Base-by-base conservation (phyloP, 768 basidiomycete genomes). In the Pulveroboletus sp. region DNA sequence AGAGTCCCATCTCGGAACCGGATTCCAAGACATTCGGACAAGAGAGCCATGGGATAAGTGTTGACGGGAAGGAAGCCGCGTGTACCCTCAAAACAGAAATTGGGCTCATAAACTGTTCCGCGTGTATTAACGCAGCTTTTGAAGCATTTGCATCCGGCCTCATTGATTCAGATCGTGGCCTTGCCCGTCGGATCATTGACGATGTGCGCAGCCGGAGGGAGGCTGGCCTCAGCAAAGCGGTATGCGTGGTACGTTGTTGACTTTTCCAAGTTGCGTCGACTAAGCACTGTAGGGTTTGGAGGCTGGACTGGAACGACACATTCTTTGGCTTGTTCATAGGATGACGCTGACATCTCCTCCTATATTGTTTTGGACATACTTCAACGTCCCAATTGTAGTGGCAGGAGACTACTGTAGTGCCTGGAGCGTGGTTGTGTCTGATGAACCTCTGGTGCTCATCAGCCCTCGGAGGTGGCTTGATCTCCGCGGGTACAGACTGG, bases 381-480 rank as follows among this genome's bases (percentile, higher is more conserved):
- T 85, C 56, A 65, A 68, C 45, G n/a, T 69, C 13, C 63, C 81
- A 23, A 70, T 77, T 5, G 60, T 90, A 32, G 80, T 90, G 14
- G 77, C 81, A 3, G 75, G 81, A 1, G 68, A 71, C 17, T 74
- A 77, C 55, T 59, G 79, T 40, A 65, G 63, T 37, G 55, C 72
- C 20, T 88, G 85, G 87, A 75, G 78, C 2, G 80, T 87, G 32
- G 60, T 68, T 11, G 68, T 79, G 27, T 78, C 74, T n/a, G 67
- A 75, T 40, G 53, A 62, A 65, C 40, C 79, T 69, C 8, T 61
- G 73, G 69, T 63, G 39, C 68, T 78, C 54, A 53, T 82, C 14
- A 75, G 82, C 45, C 89, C 90, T 35, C 75, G 88, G 29, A 80
- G 89, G 16, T 91, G 89, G 90, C 67, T 88, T 34, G 85, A 89